phyloP scores from a whole-genome alignment of 1,284 basidiomycete genomes.

The Melampsora abietis-canadensis region DNA sequence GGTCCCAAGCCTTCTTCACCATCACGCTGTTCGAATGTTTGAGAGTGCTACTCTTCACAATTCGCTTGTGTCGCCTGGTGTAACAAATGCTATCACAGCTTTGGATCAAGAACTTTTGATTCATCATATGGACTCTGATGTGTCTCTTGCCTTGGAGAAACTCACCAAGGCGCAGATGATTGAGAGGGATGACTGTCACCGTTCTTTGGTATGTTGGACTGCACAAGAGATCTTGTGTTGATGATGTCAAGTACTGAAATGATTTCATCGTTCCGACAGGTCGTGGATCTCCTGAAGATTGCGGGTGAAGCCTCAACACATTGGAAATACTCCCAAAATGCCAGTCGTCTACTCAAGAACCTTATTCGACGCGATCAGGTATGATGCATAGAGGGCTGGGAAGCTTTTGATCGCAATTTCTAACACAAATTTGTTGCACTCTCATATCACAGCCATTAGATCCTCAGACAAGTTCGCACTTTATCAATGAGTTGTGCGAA shows the following conservation, averaged over 20 bases:
- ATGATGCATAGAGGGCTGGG: background rate
- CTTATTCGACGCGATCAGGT: conserved; percentile 43
- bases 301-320: conserved; percentile 36
- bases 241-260: background rate
- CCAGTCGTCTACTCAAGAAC: conserved; percentile 40
- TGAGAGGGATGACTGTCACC: conserved; percentile 1
- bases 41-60: conserved; percentile 28
- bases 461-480: conserved; percentile 46
- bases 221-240: too few species aligned
- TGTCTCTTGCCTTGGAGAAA: background rate
- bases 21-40: conserved; percentile 11
- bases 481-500: conserved; percentile 49
- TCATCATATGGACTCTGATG: background rate
- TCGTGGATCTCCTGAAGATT: conserved; percentile 28
- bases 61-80: background rate
- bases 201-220: conserved; percentile 30
- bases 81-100: background rate
- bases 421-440: background rate
- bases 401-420: background rate
- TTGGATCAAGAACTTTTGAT: background rate
- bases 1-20: conserved; percentile 14
- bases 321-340: conserved; percentile 44
- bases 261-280: conserved; percentile 11
- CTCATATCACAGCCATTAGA: conserved; percentile 40
- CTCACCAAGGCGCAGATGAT: background rate